A percentile compares a stretch with the other conserved stretches of the same genome.
Evolutionary conservation across 2,329 filamentous ascomycete species (phyloP).

Genomic region (Fusarium heterosporum): DNA sequence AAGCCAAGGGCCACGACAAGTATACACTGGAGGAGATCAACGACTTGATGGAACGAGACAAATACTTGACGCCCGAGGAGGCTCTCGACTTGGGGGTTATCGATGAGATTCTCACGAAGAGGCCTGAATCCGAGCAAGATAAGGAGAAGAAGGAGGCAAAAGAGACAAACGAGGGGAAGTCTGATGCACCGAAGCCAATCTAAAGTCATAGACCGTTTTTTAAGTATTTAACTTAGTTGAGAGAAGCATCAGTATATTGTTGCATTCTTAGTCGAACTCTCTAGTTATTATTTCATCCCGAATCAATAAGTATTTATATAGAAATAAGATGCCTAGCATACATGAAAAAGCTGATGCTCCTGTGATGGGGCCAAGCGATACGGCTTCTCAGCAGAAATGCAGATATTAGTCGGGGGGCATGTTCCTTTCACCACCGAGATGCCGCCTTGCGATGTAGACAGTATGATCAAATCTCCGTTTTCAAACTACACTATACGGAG

Average conservation of each 20-base stretch:
- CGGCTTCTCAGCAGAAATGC: too few relatives aligned
- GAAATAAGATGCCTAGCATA: too few relatives aligned
- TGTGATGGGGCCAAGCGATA: too few relatives aligned
- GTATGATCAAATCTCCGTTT: too few relatives aligned
- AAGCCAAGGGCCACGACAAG: slow-evolving; percentile 78
- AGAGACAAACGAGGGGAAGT: slow-evolving; percentile 24
- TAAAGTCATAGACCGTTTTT: neutral
- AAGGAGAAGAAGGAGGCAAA: slow-evolving; percentile 35
- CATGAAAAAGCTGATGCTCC: too few relatives aligned
- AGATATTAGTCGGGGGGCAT: too few relatives aligned
- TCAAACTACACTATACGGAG: neutral
- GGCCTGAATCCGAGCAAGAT: slow-evolving; percentile 58
- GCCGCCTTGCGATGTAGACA: too few relatives aligned
- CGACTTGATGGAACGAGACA: slow-evolving; percentile 96
- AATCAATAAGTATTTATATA: too few relatives aligned
- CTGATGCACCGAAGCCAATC: slow-evolving; percentile 26
- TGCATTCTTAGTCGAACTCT: neutral
- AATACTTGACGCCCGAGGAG: slow-evolving; percentile 90
- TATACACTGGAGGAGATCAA: slow-evolving; percentile 86
- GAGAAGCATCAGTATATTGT: too few relatives aligned
- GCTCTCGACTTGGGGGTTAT: slow-evolving; percentile 91
- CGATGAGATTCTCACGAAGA: slow-evolving; percentile 83
- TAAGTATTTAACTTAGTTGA: neutral
- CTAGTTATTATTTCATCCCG: neutral
- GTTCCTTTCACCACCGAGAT: too few relatives aligned